phyloP scores from a whole-genome alignment of 805 yeast species.

The Starmerella stellata region DNA sequence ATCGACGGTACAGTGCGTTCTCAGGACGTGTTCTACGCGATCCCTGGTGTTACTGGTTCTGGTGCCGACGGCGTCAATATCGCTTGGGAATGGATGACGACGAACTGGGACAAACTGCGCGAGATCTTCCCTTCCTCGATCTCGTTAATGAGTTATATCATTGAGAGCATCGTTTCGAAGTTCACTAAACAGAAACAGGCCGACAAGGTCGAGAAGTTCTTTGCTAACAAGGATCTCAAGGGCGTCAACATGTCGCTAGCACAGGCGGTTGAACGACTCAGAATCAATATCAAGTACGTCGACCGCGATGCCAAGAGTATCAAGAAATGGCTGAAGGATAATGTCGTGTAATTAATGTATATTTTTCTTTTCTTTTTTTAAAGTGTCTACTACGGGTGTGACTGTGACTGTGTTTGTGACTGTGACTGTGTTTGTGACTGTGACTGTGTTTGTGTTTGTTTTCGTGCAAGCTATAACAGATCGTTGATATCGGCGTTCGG shows the following conservation, averaged over 20 bases:
- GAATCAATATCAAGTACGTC: slow-evolving; percentile 35
- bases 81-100: slow-evolving; percentile 54
- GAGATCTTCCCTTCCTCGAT: slow-evolving; percentile 63
- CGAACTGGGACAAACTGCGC: slow-evolving; percentile 53
- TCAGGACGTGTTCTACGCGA: slow-evolving; percentile 63
- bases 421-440: too few species aligned
- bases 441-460: too few species aligned
- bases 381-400: background rate
- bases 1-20: slow-evolving; percentile 40
- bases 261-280: slow-evolving; percentile 40
- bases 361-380: background rate
- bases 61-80: slow-evolving; percentile 32
- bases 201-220: slow-evolving; percentile 35
- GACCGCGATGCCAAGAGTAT: slow-evolving; percentile 19
- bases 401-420: too few species aligned
- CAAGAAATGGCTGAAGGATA: slow-evolving; percentile 17
- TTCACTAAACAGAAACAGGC: slow-evolving; percentile 40
- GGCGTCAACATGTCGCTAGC: slow-evolving; percentile 42
- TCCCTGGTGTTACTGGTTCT: slow-evolving; percentile 51
- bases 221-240: slow-evolving; percentile 29
- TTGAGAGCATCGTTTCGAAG: slow-evolving; percentile 41
- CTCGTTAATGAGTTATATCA: slow-evolving; percentile 61
- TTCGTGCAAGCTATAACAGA: too few species aligned
- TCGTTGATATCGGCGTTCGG: background rate
- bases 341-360: too few species aligned